phyloP scores from a whole-genome alignment of 495 filamentous ascomycete species.

The Penicillium salamii region DNA sequence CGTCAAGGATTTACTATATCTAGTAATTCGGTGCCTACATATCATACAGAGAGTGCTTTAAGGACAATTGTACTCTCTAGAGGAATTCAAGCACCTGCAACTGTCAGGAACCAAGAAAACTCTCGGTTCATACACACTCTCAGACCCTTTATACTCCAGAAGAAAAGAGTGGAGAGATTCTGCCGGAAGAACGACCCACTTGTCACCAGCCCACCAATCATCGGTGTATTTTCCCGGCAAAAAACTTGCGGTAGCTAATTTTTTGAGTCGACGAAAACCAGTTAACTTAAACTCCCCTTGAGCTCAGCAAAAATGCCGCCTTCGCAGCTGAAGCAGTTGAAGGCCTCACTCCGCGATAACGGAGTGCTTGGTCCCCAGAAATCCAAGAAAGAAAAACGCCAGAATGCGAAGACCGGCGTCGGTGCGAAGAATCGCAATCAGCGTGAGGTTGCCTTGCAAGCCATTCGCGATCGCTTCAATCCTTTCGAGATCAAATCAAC shows the following conservation, averaged over 20 bases:
- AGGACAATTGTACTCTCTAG: too few relatives aligned
- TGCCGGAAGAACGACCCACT: too few relatives aligned
- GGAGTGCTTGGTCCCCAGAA: conserved; percentile 85
- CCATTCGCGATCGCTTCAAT: conserved; percentile 93
- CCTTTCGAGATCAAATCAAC: conserved; percentile 88
- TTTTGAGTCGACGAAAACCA: conserved; percentile 28
- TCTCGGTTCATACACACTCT: too few relatives aligned
- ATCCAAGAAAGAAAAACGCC: conserved; percentile 85
- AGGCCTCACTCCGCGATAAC: conserved; percentile 79
- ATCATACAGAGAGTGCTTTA: too few relatives aligned
- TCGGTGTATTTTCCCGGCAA: conserved; percentile 27
- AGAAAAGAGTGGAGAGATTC: too few relatives aligned
- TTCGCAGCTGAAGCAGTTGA: conserved; percentile 94
- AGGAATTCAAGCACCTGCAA: too few relatives aligned
- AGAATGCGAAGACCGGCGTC: conserved; percentile 62
- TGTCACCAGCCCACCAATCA: too few relatives aligned
- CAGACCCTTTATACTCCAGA: too few relatives aligned
- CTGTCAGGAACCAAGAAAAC: too few relatives aligned
- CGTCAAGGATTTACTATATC: too few relatives aligned
- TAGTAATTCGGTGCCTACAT: too few relatives aligned
- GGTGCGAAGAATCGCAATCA: conserved; percentile 65
- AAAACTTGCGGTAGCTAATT: conserved; percentile 8
- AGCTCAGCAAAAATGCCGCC: conserved; percentile 65
- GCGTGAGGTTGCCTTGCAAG: conserved; percentile 68
- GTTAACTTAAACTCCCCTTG: conserved; percentile 9